Evolutionary conservation across 2,329 filamentous ascomycete species (phyloP).

Genomic region (Neopestalotiopsis sp.): DNA sequence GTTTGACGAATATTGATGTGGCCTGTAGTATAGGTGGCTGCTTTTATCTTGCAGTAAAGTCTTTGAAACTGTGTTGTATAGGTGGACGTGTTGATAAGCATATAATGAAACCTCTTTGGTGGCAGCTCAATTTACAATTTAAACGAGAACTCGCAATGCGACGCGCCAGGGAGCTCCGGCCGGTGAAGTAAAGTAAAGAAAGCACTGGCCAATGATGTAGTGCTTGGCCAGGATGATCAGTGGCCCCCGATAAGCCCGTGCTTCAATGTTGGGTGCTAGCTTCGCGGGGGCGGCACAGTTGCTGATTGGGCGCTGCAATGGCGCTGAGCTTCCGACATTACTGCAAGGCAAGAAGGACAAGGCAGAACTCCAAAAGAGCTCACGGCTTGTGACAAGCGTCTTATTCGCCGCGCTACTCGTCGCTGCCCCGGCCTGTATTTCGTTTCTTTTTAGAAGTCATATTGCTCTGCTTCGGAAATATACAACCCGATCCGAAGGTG

Average conservation of each 20-base stretch:
- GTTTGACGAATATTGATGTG: slow-evolving; percentile 19
- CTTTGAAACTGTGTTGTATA: no score
- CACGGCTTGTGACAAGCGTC: slow-evolving; percentile 3
- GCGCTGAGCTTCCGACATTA: slow-evolving; percentile 5
- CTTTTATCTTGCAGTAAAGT: no score
- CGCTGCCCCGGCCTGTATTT: neutral
- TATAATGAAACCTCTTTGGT: neutral
- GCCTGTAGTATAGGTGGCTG: no score
- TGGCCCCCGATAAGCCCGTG: neutral
- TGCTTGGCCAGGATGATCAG: slow-evolving; percentile 1
- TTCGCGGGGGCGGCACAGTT: neutral
- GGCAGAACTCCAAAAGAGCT: slow-evolving; percentile 17
- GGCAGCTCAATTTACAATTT: neutral
- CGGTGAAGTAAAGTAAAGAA: neutral
- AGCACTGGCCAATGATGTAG: slow-evolving; percentile 23
- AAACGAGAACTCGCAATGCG: neutral
- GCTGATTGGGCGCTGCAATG: slow-evolving; percentile 15
- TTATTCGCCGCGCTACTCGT: neutral
- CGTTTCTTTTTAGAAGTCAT: neutral
- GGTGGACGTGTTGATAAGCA: neutral
- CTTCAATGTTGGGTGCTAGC: neutral
- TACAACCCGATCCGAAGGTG: neutral
- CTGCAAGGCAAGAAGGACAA: slow-evolving; percentile 6
- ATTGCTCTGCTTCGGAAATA: neutral
- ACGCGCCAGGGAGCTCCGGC: neutral